Conservation (phyloP, 805 yeast species). For the Nakazawaea wickerhamii region DNA sequence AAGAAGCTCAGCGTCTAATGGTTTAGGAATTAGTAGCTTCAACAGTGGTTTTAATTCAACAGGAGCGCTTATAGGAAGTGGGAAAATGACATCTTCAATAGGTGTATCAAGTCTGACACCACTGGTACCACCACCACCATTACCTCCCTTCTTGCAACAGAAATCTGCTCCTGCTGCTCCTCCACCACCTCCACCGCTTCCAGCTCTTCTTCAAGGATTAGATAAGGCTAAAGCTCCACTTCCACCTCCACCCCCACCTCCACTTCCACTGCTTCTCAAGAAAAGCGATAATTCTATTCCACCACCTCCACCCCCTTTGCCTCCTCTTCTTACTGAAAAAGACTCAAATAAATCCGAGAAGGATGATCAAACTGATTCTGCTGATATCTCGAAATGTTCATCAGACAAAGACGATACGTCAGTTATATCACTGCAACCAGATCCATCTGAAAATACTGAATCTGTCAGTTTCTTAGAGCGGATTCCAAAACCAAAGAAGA, state of each 20-base stretch:
- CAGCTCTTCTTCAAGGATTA: slow-evolving; percentile 13
- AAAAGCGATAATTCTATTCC: too few species aligned
- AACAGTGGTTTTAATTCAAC: not conserved
- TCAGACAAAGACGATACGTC: not conserved
- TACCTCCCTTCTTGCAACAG: slow-evolving; percentile 13
- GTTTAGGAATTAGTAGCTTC: not conserved
- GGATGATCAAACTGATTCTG: not conserved
- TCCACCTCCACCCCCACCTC: slow-evolving; percentile 26
- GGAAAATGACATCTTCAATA: too few species aligned
- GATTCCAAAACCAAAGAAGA: slow-evolving; percentile 47
- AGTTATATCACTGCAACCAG: slow-evolving; percentile 18
- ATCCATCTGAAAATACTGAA: not conserved
- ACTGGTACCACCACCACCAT: slow-evolving; percentile 18
- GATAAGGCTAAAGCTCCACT: slow-evolving; percentile 4
- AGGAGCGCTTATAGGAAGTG: too few species aligned
- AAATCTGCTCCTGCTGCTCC: slow-evolving; percentile 4
- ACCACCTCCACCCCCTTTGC: slow-evolving; percentile 16
- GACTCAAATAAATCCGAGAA: not conserved
- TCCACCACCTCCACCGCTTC: slow-evolving; percentile 25
- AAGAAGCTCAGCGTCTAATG: not conserved
- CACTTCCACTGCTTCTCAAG: slow-evolving; percentile 16
- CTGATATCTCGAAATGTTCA: not conserved
- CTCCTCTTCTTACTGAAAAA: slow-evolving; percentile 1
- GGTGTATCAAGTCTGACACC: too few species aligned
- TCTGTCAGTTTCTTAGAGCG: slow-evolving; percentile 19